phyloP scores from a whole-genome alignment of 2,329 filamentous ascomycete species.

The Didymella pomorum region DNA sequence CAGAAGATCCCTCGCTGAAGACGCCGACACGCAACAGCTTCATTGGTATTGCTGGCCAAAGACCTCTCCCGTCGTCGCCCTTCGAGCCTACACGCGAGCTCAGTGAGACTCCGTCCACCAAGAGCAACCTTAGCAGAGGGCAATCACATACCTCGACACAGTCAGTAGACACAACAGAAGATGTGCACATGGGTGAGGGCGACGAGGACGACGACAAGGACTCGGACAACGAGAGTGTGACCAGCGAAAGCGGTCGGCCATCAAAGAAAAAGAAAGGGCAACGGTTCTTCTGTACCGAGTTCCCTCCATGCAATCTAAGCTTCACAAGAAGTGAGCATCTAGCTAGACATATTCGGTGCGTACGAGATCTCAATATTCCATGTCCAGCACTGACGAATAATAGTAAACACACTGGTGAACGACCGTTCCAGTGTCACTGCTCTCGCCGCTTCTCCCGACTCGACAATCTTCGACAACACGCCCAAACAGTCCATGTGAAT shows the following conservation, averaged over 20 bases:
- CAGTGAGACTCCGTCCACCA: conserved; percentile 49
- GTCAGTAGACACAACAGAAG: conserved; percentile 70
- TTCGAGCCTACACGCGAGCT: conserved; percentile 57
- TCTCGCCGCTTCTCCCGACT: conserved; percentile 89
- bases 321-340: conserved; percentile 97
- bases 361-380: conserved; percentile 14
- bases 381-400: conserved; percentile 35
- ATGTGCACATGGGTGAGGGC: conserved; percentile 79
- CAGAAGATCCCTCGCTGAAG: conserved; percentile 57
- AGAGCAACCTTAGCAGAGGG: conserved; percentile 58
- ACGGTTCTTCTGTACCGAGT: conserved; percentile 95
- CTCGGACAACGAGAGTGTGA: conserved; percentile 60
- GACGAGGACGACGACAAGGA: conserved; percentile 70
- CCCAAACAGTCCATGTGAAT: conserved; percentile 96
- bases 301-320: conserved; percentile 89
- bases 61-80: conserved; percentile 55
- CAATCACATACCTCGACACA: conserved; percentile 69
- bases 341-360: conserved; percentile 88
- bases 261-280: conserved; percentile 97
- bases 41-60: conserved; percentile 56
- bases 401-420: conserved; percentile 96
- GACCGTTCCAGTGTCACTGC: conserved; percentile 96
- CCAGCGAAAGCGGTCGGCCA: conserved; percentile 71
- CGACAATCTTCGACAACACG: conserved; percentile 95
- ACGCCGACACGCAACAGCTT: conserved; percentile 70